Conservation (phyloP, 345 rosid species). For the Citrus australasica region DNA sequence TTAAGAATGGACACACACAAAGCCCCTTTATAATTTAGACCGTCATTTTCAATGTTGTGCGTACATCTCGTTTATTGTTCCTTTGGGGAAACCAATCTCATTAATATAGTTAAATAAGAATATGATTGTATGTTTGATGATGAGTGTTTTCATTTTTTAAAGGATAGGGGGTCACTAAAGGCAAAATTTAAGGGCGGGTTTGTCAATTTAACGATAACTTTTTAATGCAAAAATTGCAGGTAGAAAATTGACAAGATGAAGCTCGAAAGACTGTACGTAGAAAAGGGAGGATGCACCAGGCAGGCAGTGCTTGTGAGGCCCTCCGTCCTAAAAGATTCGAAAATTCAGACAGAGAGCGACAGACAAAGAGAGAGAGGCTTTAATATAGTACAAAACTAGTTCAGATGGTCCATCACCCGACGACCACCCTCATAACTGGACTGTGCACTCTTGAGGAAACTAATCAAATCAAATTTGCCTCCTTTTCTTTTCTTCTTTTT, state of each 20-base stretch:
- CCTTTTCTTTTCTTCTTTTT: not conserved
- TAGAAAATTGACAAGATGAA: not conserved
- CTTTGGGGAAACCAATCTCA: too few species aligned
- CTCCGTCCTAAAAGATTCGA: constrained; percentile 35
- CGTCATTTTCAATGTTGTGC: too few species aligned
- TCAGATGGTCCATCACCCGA: constrained; percentile 20
- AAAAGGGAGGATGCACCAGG: not conserved
- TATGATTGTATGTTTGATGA: too few species aligned
- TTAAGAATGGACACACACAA: too few species aligned
- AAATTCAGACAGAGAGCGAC: constrained; percentile 14
- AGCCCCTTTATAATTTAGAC: too few species aligned
- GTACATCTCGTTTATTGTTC: too few species aligned
- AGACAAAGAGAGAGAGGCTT: constrained; percentile 15
- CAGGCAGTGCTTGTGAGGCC: constrained; percentile 21
- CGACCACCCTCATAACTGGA: constrained; percentile 11
- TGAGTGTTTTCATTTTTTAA: too few species aligned
- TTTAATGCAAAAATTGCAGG: not conserved
- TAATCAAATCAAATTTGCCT: not conserved
- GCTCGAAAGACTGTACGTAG: constrained; percentile 3
- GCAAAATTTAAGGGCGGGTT: not conserved
- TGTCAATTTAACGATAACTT: not conserved
- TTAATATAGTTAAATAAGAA: too few species aligned
- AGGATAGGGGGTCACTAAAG: not conserved
- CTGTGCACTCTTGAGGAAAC: constrained; percentile 21
- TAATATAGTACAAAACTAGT: not conserved